phyloP scores from a whole-genome alignment of 1,139 yeast species.

The Petasospora rhodanensis region DNA sequence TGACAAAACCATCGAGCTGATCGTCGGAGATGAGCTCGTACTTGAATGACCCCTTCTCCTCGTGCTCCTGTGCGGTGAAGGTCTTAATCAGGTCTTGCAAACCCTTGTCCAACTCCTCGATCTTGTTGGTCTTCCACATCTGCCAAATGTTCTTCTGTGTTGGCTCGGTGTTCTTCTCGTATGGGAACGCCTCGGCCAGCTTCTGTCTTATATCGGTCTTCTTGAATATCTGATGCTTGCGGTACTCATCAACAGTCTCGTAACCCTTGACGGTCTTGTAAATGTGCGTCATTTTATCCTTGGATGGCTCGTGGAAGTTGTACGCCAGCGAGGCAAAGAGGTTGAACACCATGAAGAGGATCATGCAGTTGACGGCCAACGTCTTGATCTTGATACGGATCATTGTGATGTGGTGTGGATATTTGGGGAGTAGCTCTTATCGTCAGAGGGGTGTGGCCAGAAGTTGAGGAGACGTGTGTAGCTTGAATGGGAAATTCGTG shows the following conservation, averaged over 20 bases:
- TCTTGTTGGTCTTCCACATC: slow-evolving; percentile 77
- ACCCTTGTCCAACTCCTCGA: slow-evolving; percentile 40
- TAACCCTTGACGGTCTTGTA: slow-evolving; percentile 9
- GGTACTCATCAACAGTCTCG: slow-evolving; percentile 14
- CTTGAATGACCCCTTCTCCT: slow-evolving; percentile 35
- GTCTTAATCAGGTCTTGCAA: slow-evolving; percentile 42
- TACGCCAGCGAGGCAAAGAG: slow-evolving; percentile 3
- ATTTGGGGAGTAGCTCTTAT: no score
- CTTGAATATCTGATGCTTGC: slow-evolving; percentile 8
- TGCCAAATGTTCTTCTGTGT: slow-evolving; percentile 82
- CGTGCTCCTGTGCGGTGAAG: slow-evolving; percentile 50
- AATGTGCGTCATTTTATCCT: slow-evolving; percentile 1
- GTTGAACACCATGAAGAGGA: slow-evolving; percentile 1
- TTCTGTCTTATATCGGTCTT: slow-evolving; percentile 8
- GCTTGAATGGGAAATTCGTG: no score
- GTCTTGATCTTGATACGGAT: background rate
- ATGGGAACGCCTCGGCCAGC: slow-evolving; percentile 16
- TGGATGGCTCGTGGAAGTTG: slow-evolving; percentile 9
- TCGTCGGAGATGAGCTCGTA: slow-evolving; percentile 72
- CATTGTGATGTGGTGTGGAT: no score
- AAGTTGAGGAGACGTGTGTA: no score
- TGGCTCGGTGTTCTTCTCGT: slow-evolving; percentile 8
- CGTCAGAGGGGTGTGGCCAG: no score
- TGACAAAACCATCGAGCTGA: slow-evolving; percentile 58
- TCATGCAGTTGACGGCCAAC: background rate